These are phyloP conservation scores for Paecilomyces niveus DNA, from an alignment of 2,329 filamentous ascomycete species.

Conservation along the genomic window DNA sequence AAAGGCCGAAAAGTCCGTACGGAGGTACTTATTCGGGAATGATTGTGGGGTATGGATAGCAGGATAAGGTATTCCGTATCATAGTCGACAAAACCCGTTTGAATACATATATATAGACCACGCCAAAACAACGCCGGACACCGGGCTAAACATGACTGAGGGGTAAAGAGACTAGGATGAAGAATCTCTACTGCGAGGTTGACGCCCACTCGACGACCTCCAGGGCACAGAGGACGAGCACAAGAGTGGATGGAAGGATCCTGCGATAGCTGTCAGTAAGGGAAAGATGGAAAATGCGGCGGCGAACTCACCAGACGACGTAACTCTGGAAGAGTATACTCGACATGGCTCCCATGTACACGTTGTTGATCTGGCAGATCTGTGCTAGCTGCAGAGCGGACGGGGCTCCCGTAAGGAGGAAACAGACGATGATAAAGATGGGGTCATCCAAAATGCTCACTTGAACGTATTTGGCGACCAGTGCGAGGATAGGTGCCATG, in stretches of 20 bases:
- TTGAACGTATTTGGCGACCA: constrained; percentile 83
- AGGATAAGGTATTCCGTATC: not conserved
- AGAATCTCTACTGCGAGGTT: not conserved
- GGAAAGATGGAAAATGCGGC: not conserved
- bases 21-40: not conserved
- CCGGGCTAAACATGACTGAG: not conserved
- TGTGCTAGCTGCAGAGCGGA: constrained; percentile 91
- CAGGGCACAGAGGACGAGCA: constrained; percentile 84
- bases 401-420: constrained; percentile 88
- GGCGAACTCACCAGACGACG: constrained; percentile 69
- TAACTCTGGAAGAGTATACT: constrained; percentile 92
- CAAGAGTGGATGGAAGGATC: constrained; percentile 87
- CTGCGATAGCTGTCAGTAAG: constrained; percentile 34
- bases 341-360: constrained; percentile 92
- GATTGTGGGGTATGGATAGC: constrained; percentile 7
- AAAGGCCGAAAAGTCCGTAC: not conserved
- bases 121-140: not conserved
- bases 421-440: constrained; percentile 97
- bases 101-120: not conserved
- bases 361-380: constrained; percentile 96
- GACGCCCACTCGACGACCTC: constrained; percentile 86
- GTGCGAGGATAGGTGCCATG: constrained; percentile 83
- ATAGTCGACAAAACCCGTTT: not conserved
- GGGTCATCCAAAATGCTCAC: constrained; percentile 94
- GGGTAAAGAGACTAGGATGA: not conserved